Conservation (phyloP, 345 rosid species). For the Lepidium aucheri region DNA sequence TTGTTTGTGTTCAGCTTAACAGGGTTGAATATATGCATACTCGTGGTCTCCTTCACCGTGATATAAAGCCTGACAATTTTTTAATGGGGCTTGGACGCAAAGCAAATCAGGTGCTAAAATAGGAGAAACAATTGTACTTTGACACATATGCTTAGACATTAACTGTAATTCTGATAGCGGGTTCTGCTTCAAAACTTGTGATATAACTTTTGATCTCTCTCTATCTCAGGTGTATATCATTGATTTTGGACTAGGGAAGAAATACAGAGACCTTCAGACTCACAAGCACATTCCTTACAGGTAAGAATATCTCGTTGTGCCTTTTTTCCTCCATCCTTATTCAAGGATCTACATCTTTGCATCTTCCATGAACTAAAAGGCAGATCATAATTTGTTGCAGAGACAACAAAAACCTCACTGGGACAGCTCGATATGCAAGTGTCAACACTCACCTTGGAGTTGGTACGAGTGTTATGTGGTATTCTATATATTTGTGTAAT, state of each 20-base stretch:
- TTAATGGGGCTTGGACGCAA: constrained; percentile 85
- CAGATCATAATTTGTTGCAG: constrained; percentile 23
- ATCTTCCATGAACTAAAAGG: background rate
- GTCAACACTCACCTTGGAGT: constrained; percentile 82
- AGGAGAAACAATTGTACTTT: background rate
- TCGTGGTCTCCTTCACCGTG: constrained; percentile 81
- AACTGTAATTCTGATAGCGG: background rate
- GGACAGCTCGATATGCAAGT: constrained; percentile 91
- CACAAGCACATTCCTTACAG: constrained; percentile 83
- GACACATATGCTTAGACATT: background rate
- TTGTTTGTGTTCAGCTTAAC: constrained; percentile 42
- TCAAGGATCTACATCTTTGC: background rate
- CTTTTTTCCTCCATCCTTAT: background rate
- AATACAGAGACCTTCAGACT: constrained; percentile 81
- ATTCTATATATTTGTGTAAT: background rate
- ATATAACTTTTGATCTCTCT: background rate
- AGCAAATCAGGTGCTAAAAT: constrained; percentile 56
- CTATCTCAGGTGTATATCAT: constrained; percentile 52
- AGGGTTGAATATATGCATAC: constrained; percentile 79
- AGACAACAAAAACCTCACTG: constrained; percentile 80
- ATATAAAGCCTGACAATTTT: constrained; percentile 86
- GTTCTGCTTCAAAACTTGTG: background rate
- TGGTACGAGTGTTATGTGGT: constrained; percentile 36
- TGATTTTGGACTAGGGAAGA: constrained; percentile 81
- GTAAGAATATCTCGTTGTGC: constrained; percentile 20